Conservation (phyloP, 495 filamentous ascomycete species). For the Lasiosphaeria hispida region DNA sequence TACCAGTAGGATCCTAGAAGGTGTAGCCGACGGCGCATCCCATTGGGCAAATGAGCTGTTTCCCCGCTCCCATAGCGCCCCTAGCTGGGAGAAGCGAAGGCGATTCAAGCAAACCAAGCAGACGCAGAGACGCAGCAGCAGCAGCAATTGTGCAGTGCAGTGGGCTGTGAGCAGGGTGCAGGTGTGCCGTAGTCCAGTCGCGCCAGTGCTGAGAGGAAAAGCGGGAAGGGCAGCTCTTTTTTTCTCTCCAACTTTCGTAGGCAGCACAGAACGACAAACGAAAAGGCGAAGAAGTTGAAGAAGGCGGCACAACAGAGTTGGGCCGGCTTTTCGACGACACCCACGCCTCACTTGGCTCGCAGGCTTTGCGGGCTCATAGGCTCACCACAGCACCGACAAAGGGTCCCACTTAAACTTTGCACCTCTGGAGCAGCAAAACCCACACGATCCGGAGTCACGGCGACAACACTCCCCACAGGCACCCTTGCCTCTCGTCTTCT, state of each 20-base stretch:
- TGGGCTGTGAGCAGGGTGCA: too few relatives aligned
- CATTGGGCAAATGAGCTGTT: conserved; percentile 13
- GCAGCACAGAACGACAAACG: too few relatives aligned
- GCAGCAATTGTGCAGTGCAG: too few relatives aligned
- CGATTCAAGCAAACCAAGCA: neutral
- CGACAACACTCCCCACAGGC: conserved; percentile 25
- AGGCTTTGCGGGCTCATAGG: neutral
- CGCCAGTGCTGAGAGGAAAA: too few relatives aligned
- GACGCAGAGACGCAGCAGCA: too few relatives aligned
- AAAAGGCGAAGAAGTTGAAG: neutral
- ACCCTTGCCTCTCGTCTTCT: conserved; percentile 20
- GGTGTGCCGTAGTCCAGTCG: too few relatives aligned
- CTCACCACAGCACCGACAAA: conserved; percentile 13
- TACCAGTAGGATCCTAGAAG: neutral
- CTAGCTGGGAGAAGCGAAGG: neutral
- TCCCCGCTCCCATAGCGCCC: conserved; percentile 6
- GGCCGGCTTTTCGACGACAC: conserved; percentile 9
- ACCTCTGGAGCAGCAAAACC: conserved; percentile 28
- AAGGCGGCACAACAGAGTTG: neutral
- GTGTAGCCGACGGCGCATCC: conserved; percentile 1
- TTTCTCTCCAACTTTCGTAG: too few relatives aligned
- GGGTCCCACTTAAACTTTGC: conserved; percentile 34
- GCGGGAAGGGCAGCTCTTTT: too few relatives aligned
- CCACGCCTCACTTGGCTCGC: neutral
- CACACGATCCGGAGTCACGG: conserved; percentile 28